Evolutionary conservation across 2,329 filamentous ascomycete genomes (phyloP).

Genomic region (Ophiosphaerella narmari): DNA sequence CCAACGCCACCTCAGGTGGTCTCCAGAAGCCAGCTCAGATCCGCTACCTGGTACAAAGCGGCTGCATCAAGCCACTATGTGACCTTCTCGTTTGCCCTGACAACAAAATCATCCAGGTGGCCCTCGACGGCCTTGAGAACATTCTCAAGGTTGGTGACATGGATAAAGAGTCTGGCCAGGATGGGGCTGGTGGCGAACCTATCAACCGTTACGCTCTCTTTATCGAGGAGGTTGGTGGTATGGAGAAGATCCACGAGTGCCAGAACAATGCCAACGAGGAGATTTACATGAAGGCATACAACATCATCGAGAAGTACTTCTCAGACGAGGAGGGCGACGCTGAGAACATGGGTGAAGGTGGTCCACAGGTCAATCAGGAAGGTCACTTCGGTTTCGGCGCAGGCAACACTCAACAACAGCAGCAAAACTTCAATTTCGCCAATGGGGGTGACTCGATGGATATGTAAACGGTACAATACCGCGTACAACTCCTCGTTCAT

Average conservation of each 20-base stretch:
- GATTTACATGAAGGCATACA: conserved; percentile 99
- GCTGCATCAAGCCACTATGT: conserved; percentile 96
- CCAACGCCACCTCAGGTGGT: conserved; percentile 95
- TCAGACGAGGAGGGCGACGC: conserved; percentile 90
- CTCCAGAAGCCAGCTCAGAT: conserved; percentile 99
- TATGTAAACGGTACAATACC: conserved; percentile 58
- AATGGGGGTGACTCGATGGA: conserved; percentile 76
- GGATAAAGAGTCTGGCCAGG: conserved; percentile 86
- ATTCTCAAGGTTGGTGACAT: conserved; percentile 99
- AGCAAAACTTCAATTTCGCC: conserved; percentile 92
- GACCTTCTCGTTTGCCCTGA: conserved; percentile 94
- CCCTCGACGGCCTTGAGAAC: conserved; percentile 96
- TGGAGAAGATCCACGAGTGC: conserved; percentile 99
- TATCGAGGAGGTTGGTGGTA: conserved; percentile 97
- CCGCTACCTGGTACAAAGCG: conserved; percentile 87
- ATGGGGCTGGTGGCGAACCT: conserved; percentile 60
- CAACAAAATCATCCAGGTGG: conserved; percentile 99
- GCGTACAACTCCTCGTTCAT: conserved; percentile 8
- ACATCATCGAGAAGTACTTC: conserved; percentile 99
- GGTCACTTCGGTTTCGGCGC: conserved; percentile 81
- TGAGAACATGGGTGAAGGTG: conserved; percentile 78
- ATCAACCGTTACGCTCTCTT: conserved; percentile 98
- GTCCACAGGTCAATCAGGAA: conserved; percentile 71
- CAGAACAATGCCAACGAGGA: conserved; percentile 99
- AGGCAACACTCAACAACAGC: conserved; percentile 61